A percentile compares a stretch with the other conserved stretches of the same genome.
Evolutionary conservation across 2,329 filamentous ascomycete genomes (phyloP).

Genomic region (Graphilbum ipis-grandicollis): DNA sequence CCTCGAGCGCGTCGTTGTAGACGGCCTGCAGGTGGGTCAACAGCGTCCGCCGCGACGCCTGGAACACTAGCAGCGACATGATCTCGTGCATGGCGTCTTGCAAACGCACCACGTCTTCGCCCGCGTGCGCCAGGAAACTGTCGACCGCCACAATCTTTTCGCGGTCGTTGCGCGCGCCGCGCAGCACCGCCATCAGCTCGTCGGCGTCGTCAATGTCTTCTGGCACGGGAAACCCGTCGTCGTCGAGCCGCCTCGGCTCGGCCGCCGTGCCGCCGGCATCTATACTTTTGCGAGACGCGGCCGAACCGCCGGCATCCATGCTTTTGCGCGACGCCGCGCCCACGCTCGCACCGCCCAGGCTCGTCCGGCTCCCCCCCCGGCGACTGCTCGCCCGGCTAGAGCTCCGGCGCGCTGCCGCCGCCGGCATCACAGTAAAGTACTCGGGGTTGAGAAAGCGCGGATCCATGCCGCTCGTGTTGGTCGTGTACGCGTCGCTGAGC

Average conservation of each 20-base stretch:
- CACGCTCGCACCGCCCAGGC: constrained; percentile 3
- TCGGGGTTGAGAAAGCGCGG: constrained; percentile 55
- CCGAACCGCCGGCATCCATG: no score
- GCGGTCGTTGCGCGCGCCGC: constrained; percentile 58
- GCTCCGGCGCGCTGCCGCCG: constrained; percentile 22
- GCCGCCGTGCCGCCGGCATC: constrained; percentile 41
- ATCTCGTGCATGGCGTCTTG: constrained; percentile 66
- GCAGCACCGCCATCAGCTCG: constrained; percentile 51
- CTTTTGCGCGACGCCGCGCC: no score
- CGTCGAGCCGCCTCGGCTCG: constrained; percentile 34
- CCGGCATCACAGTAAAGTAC: constrained; percentile 60
- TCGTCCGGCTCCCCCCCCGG: constrained; percentile 3
- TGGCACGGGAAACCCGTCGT: constrained; percentile 15
- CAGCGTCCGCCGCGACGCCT: constrained; percentile 65
- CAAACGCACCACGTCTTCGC: constrained; percentile 58
- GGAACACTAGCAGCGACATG: constrained; percentile 77
- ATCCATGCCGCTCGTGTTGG: constrained; percentile 21
- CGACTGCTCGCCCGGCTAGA: constrained; percentile 19
- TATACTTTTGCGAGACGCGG: no score
- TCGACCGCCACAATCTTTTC: constrained; percentile 74
- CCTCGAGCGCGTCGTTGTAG: constrained; percentile 31
- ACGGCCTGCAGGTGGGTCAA: constrained; percentile 51
- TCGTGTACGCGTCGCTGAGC: constrained; percentile 12
- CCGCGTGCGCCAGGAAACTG: constrained; percentile 62
- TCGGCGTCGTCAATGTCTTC: constrained; percentile 44